phyloP scores from a whole-genome alignment of 306 rosid genomes.

The Notholithocarpus densiflorus region DNA sequence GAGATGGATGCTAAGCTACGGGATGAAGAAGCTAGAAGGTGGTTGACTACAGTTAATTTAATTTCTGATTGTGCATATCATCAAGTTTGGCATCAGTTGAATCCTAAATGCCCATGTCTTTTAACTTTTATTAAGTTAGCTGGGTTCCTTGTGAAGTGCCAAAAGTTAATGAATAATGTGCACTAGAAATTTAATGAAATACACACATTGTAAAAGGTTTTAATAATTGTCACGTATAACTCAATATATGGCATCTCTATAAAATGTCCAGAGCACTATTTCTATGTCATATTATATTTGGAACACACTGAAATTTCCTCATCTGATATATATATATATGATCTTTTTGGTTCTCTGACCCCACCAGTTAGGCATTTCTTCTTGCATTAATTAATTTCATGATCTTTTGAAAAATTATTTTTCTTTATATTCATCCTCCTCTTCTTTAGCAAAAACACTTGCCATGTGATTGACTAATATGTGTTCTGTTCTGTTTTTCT shows the following conservation, averaged over 20 bases:
- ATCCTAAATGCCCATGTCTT: neutral
- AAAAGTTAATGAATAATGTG: neutral
- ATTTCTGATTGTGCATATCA: neutral
- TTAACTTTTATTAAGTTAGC: neutral
- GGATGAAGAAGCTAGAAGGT: conserved; percentile 99
- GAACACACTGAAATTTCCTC: neutral
- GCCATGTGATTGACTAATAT: neutral
- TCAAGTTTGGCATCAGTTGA: conserved; percentile 4
- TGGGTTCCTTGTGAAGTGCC: neutral
- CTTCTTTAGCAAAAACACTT: neutral
- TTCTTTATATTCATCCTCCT: neutral
- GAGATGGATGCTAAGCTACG: conserved; percentile 99
- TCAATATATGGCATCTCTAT: neutral
- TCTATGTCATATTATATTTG: neutral
- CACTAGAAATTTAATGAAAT: neutral
- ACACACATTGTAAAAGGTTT: neutral
- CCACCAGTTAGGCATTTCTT: neutral
- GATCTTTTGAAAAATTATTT: neutral
- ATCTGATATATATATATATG: neutral
- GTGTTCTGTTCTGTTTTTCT: neutral
- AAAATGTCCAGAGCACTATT: neutral
- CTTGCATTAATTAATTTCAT: neutral
- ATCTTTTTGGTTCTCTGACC: neutral
- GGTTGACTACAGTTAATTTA: conserved; percentile 23
- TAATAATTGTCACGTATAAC: neutral